Base-by-base conservation (phyloP, 306 rosid genomes). In the Urtica urens region DNA sequence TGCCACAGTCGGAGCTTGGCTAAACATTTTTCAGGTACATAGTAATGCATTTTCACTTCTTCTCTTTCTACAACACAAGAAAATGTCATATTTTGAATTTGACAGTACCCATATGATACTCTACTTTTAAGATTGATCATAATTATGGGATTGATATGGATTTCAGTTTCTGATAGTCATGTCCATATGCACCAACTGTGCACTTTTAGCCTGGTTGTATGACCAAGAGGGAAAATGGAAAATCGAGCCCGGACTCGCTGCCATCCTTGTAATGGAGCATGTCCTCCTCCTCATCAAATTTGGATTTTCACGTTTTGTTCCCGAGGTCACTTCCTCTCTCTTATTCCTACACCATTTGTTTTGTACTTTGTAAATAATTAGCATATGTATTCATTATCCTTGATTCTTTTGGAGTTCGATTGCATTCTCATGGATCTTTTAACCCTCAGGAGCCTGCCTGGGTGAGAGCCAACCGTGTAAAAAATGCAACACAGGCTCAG, bases 161-260 rank as follows among this genome's bases (percentile, higher is more conserved):
- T 68, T 70, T 54, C 74, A 90, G 99, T 79, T 90, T 74, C 81
- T 90, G 57, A 68, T 64, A 46, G 62, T 85, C 67, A 75, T 72
- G 78, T 82, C 96, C 3, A 85, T 90, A 65, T 85, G 95, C 93
- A 85, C 96, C 57, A 90, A 90, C 78, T 81, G 94, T 31, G 95
- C 96, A 15, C 92, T 90, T 51, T 63, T 90, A 24, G 99, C 65
- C 28, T 90, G 99, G 94, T 64, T 90, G 39, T 90, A 77, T 46
- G 99, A 90, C 57, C 78, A 79, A 38, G 94, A 90, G 54, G 87
- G 94, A 13, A 90, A 85, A 59, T 90, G 95, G 99, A 90, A 77
- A 56, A 72, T 85, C 66, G 99, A 90, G 70, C 96, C 96, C 44
- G 99, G 96, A 45, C 94, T 92, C 25, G 96, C 93, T 6, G 95